Conservation (phyloP, 1,139 yeast genomes). For the Geotrichum fermentans region DNA sequence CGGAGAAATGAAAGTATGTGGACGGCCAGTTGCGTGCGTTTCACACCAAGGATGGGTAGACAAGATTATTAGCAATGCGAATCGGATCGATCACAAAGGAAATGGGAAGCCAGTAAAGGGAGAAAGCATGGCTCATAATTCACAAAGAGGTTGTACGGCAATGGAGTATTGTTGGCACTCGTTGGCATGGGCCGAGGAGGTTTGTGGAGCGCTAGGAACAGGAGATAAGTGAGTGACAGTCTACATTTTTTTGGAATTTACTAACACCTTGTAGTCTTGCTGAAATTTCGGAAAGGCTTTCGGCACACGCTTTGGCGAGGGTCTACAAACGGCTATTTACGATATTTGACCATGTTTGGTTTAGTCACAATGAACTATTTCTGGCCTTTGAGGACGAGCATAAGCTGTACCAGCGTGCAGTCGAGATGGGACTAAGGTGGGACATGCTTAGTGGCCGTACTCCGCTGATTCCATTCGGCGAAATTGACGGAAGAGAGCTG, state of each 20-base stretch:
- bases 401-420: slow-evolving; percentile 12
- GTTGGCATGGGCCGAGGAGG: slow-evolving; percentile 13
- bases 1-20: too few species aligned
- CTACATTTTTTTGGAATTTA: too few species aligned
- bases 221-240: too few species aligned
- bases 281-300: neutral
- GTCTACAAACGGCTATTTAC: slow-evolving; percentile 17
- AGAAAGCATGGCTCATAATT: too few species aligned
- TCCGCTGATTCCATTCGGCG: slow-evolving; percentile 9
- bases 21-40: too few species aligned
- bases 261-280: too few species aligned
- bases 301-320: slow-evolving; percentile 8
- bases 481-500: slow-evolving; percentile 2
- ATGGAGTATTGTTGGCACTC: slow-evolving; percentile 18
- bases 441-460: slow-evolving; percentile 7
- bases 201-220: neutral
- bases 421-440: slow-evolving; percentile 15
- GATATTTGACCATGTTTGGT: slow-evolving; percentile 22
- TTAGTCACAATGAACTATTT: slow-evolving; percentile 15
- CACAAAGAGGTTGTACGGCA: too few species aligned
- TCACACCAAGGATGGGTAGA: too few species aligned
- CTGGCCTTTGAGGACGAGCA: slow-evolving; percentile 11
- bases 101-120: too few species aligned
- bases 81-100: too few species aligned
- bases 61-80: too few species aligned